These are phyloP conservation scores for Sclerotinia borealis DNA, from an alignment of 2,329 filamentous ascomycete genomes.

Conservation along the genomic window DNA sequence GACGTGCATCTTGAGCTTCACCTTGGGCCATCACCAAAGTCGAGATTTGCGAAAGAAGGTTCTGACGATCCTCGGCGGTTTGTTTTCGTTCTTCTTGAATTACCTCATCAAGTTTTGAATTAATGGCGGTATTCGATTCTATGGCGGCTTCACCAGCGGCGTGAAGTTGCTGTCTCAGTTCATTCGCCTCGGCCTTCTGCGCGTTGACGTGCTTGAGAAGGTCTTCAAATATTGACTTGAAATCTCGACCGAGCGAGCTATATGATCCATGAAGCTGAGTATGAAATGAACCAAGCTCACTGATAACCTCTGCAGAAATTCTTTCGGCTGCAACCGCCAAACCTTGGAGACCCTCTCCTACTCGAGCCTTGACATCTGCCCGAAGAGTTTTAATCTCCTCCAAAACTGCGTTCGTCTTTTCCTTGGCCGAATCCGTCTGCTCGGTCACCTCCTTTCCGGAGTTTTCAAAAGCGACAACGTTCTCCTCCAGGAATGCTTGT, in stretches of 20 bases:
- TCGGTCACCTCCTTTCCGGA: constrained; percentile 63
- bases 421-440: constrained; percentile 63
- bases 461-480: constrained; percentile 59
- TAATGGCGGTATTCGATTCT: constrained; percentile 60
- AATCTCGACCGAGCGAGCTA: constrained; percentile 73
- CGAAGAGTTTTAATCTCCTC: constrained; percentile 88
- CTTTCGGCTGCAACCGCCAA: constrained; percentile 79
- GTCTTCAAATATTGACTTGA: constrained; percentile 79
- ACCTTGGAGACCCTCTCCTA: constrained; percentile 77
- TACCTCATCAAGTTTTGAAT: constrained; percentile 59
- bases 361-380: constrained; percentile 78
- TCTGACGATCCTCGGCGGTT: constrained; percentile 66
- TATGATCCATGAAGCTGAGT: constrained; percentile 78
- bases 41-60: constrained; percentile 70
- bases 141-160: constrained; percentile 62
- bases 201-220: constrained; percentile 66
- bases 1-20: constrained; percentile 64
- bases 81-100: constrained; percentile 71
- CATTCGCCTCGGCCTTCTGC: constrained; percentile 72
- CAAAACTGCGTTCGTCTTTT: constrained; percentile 84
- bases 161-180: constrained; percentile 65
- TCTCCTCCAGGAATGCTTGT: constrained; percentile 63
- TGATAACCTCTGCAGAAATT: constrained; percentile 83
- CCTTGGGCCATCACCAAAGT: constrained; percentile 69
- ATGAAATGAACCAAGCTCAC: constrained; percentile 80